Conservation (phyloP, 2,329 filamentous ascomycete species). For the Teratosphaeria viscida region DNA sequence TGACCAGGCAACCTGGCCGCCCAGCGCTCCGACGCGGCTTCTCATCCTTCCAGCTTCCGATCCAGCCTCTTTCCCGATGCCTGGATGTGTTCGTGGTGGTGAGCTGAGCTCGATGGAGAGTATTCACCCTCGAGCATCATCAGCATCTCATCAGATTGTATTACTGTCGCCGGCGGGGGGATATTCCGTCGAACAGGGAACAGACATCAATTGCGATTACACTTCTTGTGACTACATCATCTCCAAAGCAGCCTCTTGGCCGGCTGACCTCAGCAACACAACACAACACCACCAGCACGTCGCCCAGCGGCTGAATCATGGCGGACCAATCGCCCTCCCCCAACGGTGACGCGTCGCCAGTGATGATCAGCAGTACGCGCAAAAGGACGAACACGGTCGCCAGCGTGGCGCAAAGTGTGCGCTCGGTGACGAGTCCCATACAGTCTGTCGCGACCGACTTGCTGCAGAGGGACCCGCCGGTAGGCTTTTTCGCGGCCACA, state of each 20-base stretch:
- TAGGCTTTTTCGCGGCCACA: slow-evolving; percentile 29
- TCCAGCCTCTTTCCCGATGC: too few relatives aligned
- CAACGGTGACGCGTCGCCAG: background rate
- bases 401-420: background rate
- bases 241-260: background rate
- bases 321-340: background rate
- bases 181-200: background rate
- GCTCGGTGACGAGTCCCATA: background rate
- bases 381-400: slow-evolving; percentile 2
- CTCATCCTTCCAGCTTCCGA: too few relatives aligned
- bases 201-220: background rate
- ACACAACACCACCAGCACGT: background rate
- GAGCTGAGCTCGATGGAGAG: too few relatives aligned
- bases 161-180: background rate
- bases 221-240: background rate
- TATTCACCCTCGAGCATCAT: too few relatives aligned
- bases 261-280: too few relatives aligned
- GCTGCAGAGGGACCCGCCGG: slow-evolving; percentile 8
- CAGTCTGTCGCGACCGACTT: background rate
- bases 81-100: too few relatives aligned
- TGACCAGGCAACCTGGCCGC: too few relatives aligned
- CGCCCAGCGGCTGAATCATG: background rate
- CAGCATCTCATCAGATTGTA: too few relatives aligned
- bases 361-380: background rate
- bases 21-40: too few relatives aligned